Conservation (phyloP, 208 protist genomes). For the Paratrypanosoma confusum region DNA sequence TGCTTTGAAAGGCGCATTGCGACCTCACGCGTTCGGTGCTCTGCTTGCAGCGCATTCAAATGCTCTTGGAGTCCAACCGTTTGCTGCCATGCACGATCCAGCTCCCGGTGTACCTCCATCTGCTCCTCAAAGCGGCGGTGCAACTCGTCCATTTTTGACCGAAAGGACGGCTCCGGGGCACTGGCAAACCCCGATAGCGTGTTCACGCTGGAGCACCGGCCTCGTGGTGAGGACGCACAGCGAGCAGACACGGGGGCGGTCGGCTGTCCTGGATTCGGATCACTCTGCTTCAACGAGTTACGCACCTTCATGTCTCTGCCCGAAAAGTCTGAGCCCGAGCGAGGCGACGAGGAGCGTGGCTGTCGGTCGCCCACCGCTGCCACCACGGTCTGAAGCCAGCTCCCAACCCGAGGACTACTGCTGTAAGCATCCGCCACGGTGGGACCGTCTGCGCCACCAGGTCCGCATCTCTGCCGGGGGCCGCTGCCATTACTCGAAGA, state of each 20-base stretch:
- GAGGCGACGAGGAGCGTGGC: no score
- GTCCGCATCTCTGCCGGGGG: no score
- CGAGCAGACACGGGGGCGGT: background rate
- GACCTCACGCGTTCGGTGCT: no score
- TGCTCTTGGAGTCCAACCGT: constrained; percentile 16
- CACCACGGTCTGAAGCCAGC: no score
- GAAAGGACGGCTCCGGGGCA: constrained; percentile 19
- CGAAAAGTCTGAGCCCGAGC: no score
- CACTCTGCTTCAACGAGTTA: background rate
- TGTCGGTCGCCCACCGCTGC: no score
- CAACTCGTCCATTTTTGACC: constrained; percentile 23
- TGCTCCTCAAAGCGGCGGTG: constrained; percentile 48
- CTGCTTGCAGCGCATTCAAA: constrained; percentile 16
- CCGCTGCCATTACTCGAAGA: no score
- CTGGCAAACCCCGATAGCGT: constrained; percentile 3
- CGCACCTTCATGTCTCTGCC: no score
- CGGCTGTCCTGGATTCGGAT: background rate
- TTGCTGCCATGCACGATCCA: constrained; percentile 20
- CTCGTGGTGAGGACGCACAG: background rate
- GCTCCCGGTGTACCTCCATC: constrained; percentile 42
- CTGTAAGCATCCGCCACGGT: no score
- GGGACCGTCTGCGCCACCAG: no score
- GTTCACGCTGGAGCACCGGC: background rate
- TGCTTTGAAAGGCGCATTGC: no score
- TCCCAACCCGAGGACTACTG: no score